Evolutionary conservation across 2,329 filamentous ascomycete species (phyloP), one percentile per base, ranked within the genome.

Genomic region (Botrytis fragariae): DNA sequence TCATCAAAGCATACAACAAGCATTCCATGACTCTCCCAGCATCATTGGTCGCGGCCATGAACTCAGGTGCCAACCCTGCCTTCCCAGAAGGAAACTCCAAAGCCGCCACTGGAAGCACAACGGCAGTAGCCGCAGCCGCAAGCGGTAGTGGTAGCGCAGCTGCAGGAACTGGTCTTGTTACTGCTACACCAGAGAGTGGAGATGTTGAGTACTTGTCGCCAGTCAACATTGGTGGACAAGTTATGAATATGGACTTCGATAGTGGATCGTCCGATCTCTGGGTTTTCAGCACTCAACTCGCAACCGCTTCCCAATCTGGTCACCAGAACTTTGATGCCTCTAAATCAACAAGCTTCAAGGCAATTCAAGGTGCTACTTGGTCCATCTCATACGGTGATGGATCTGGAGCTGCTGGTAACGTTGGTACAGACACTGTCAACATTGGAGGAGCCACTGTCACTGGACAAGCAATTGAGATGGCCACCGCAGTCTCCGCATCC

Each of bases 1-100:
- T 95, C 77, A 82, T 87, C 69, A 92, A 89, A 82, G 88, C 91
- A 25, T 91, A 92, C 81, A 83, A 85, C 77, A 95, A 95, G 81
- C 94, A 87, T 81, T 86, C 87, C 75, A 86, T 91, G 82, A 82
- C 83, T 54, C 82, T 87, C 63, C 82, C 85, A 3, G 77, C 83
- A 3, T 82, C 82, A 12, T 80, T 87, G 69, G 78, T 84, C 69
- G 84, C 83, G 45, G 81, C 81, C 29, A 75, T 80, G 77, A 76
- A 76, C n/a, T 45, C 63, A n/a, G 62, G 44, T 51, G 57, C 37
- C n/a, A 71, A 63, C 44, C 69, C 74, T 65, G 74, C 60, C 20
- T 44, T 68, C 71, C 69, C 59, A 57, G 69, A 65, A 51, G 65
- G 70, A 60, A 74, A 65, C 68, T 59, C 70, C 63, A 61, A 75